Percentiles rank a stretch among this genome's conserved stretches.
These are phyloP conservation scores for Xylogone sp. DNA, from an alignment of 2,329 filamentous ascomycete species.

Conservation along the genomic window DNA sequence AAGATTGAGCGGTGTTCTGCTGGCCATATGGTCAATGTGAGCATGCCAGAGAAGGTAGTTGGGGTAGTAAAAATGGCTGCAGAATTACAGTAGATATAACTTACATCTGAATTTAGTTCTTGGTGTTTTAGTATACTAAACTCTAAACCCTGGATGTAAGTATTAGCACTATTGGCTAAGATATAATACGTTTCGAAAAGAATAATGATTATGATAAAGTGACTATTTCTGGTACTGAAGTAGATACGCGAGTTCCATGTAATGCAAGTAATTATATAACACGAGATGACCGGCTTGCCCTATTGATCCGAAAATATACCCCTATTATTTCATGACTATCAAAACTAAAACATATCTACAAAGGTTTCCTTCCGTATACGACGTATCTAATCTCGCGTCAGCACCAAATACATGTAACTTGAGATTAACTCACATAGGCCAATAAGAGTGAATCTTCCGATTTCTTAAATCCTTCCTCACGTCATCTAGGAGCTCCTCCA, in stretches of 20 bases:
- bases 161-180: too few relatives aligned
- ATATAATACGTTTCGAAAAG: too few relatives aligned
- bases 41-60: conserved; percentile 9
- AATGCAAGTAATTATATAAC: too few relatives aligned
- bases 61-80: conserved; percentile 7
- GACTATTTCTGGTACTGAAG: too few relatives aligned
- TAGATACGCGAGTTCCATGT: too few relatives aligned
- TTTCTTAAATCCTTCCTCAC: conserved; percentile 2
- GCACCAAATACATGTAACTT: neutral
- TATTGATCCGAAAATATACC: too few relatives aligned
- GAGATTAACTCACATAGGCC: conserved; percentile 1
- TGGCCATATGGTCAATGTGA: conserved; percentile 9
- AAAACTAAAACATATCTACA: too few relatives aligned
- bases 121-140: too few relatives aligned
- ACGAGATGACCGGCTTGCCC: too few relatives aligned
- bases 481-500: neutral
- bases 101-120: neutral
- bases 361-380: neutral
- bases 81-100: neutral
- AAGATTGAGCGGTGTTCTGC: conserved; percentile 4
- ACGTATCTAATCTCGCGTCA: neutral
- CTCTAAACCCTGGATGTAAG: too few relatives aligned
- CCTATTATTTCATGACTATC: too few relatives aligned
- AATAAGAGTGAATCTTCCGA: neutral
- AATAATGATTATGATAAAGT: too few relatives aligned